Percentiles rank a stretch among this genome's conserved stretches.
Conservation (phyloP, 495 filamentous ascomycete species). For the Pyronema omphalodes region DNA sequence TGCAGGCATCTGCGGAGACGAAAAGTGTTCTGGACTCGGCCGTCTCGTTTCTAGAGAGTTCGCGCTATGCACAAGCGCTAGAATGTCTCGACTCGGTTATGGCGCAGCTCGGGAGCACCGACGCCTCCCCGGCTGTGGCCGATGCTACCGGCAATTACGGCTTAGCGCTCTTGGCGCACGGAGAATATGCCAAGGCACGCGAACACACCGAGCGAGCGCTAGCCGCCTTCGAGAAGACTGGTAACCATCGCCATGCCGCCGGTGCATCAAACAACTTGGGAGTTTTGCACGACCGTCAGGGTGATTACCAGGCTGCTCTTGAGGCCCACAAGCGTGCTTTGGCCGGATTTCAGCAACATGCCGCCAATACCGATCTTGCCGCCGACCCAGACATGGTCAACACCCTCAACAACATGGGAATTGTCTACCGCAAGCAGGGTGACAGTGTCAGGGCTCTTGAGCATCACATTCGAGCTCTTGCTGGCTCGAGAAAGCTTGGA, state of each 20-base stretch:
- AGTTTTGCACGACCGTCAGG: background rate
- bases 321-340: background rate
- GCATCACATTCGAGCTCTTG: slow-evolving; percentile 8
- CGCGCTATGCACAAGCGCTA: background rate
- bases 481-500: background rate
- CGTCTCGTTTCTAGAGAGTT: background rate
- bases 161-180: background rate
- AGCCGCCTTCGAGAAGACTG: background rate
- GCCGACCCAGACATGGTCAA: slow-evolving; percentile 5
- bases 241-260: background rate
- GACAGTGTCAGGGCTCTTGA: slow-evolving; percentile 11
- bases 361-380: background rate
- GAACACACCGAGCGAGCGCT: background rate
- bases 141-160: background rate
- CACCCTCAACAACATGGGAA: slow-evolving; percentile 4
- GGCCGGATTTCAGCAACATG: background rate
- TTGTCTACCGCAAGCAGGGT: slow-evolving; percentile 5
- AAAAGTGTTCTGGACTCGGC: background rate
- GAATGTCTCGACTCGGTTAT: background rate
- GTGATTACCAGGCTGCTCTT: background rate
- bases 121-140: background rate
- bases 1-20: too few relatives aligned
- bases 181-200: background rate
- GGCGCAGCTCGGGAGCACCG: background rate
- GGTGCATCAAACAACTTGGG: background rate